Base-by-base conservation (phyloP, 2,329 filamentous ascomycete species). In the Claviceps humidiphila region DNA sequence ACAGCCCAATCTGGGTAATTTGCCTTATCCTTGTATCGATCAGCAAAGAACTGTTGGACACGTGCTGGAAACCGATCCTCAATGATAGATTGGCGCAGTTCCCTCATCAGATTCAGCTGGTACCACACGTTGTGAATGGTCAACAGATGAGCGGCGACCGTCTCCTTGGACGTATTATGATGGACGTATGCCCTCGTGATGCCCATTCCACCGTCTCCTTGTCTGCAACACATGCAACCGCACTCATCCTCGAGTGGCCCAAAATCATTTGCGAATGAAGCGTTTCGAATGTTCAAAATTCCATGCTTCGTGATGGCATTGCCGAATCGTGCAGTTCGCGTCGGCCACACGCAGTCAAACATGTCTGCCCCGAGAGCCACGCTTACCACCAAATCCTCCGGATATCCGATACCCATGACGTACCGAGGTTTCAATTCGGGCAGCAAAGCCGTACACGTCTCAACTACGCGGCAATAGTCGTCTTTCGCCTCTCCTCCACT, bases 261-360 rank as follows among this genome's bases (percentile, higher is more conserved):
- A 64, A 95, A 95, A 68, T 97, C 91, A 55, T 79, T 71, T 1
- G 87, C 81, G 63, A 82, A 96, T 45, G 75, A 74, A 26, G 83
- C 78, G 64, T 91, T 83, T 55, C 87, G 84, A 47, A 98, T 72
- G 65, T 95, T 96, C 46, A 96, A 71, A n/a, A 88, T 80, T 11
- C 93, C 94, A 43, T 74, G 61, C 52, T 81, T 78, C 2, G 91
- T 96, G 54, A 98, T 80, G 40, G 91, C 93, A 64, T 96, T 96
- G 54, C 94, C 93, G 64, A 98, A 98, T 38, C 93, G 82, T 64
- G 93, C 93, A 39, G 93, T 98, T 51, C 93, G 78, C 4, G 93
- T 97, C 1, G 93, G 94, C 93, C 93, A 98, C 6, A 98, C 93
- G 64, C 94, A 98, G 70, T 98, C 93, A 65, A 98, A 98, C 93